These are phyloP conservation scores for Cymbopogon citratus DNA, from an alignment of 176 grass and related monocot genomes.

Conservation along the genomic window DNA sequence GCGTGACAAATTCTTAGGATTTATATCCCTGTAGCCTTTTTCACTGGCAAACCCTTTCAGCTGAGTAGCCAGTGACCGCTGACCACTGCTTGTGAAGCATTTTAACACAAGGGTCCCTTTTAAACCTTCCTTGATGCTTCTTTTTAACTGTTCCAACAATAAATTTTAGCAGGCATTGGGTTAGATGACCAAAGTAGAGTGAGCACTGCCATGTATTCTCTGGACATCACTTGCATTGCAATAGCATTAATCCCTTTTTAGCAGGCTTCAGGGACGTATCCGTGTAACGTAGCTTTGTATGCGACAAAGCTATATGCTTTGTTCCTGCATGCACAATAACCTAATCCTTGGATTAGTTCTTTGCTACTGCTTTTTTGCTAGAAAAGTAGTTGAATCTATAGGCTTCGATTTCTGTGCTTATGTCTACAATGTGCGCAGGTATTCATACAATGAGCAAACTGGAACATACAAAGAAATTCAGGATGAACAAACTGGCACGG, in stretches of 20 bases:
- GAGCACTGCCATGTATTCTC: neutral
- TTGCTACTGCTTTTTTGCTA: neutral
- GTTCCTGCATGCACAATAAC: neutral
- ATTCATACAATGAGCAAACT: slow-evolving; percentile 72
- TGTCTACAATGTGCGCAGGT: slow-evolving; percentile 42
- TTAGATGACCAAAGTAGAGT: neutral
- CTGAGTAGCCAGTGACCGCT: neutral
- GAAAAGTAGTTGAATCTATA: neutral
- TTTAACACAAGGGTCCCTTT: neutral
- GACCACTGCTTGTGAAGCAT: neutral
- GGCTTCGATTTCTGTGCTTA: neutral
- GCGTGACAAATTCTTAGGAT: neutral
- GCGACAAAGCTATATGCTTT: neutral
- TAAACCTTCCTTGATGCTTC: neutral
- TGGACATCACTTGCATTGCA: neutral
- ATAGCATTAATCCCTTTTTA: neutral
- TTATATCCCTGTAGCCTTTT: neutral
- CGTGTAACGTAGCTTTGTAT: no score
- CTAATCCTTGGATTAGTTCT: neutral
- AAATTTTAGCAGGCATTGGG: neutral
- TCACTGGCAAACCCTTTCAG: neutral
- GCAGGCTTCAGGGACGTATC: no score
- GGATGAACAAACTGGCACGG: slow-evolving; percentile 39
- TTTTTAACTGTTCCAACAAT: neutral
- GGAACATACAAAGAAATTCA: slow-evolving; percentile 61